Evolutionary conservation across 129 eudicot genomes (phyloP).

Genomic region (Helichrysum umbraculigerum): DNA sequence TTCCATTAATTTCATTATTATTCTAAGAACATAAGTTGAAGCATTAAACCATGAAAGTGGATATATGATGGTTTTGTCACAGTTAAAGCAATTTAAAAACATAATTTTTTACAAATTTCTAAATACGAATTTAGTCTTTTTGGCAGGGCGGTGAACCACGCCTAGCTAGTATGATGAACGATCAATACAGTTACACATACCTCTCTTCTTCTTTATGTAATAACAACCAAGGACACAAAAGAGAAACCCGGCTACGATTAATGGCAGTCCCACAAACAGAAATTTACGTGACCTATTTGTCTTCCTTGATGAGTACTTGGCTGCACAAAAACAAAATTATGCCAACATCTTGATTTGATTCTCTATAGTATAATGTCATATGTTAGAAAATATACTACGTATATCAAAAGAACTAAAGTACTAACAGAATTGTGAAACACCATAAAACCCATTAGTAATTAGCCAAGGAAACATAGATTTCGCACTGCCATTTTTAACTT

Average conservation of each 20-base stretch:
- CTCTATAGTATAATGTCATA: no score
- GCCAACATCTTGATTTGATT: no score
- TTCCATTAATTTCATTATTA: slow-evolving; percentile 1
- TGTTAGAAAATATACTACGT: no score
- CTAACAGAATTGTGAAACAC: no score
- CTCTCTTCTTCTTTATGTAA: slow-evolving; percentile 40
- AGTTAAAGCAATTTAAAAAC: not conserved
- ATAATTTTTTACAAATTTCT: not conserved
- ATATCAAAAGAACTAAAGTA: not conserved
- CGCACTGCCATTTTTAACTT: no score
- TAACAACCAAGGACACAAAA: slow-evolving; percentile 20
- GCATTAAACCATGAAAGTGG: not conserved
- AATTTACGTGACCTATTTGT: slow-evolving; percentile 16
- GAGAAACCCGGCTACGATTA: slow-evolving; percentile 26
- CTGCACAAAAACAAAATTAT: slow-evolving; percentile 22
- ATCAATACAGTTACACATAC: slow-evolving; percentile 24
- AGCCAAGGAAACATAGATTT: no score
- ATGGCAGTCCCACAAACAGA: slow-evolving; percentile 24
- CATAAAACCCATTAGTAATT: no score
- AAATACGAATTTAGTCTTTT: no score
- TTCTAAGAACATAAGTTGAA: not conserved
- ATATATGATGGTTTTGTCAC: no score
- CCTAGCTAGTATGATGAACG: no score
- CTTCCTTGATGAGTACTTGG: slow-evolving; percentile 32
- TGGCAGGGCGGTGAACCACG: no score